Percentiles rank a stretch among this genome's conserved stretches.
Evolutionary conservation across 2,329 filamentous ascomycete genomes (phyloP).

Genomic region (Lasiodiplodia gonubiensis): DNA sequence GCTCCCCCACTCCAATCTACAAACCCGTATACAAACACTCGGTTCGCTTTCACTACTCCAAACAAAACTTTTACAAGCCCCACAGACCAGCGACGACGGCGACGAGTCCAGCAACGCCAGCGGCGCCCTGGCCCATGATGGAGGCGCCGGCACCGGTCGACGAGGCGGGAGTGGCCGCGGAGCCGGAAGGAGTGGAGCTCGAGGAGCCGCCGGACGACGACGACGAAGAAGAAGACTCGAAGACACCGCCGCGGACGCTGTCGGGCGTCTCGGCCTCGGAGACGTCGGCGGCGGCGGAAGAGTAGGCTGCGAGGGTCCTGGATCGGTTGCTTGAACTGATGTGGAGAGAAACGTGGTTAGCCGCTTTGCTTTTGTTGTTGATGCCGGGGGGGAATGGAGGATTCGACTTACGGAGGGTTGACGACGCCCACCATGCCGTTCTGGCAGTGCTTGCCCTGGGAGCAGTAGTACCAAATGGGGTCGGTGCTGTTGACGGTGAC

Average conservation of each 20-base stretch:
- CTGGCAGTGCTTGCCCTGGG: conserved; percentile 47
- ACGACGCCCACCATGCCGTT: conserved; percentile 49
- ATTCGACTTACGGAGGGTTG: conserved; percentile 43
- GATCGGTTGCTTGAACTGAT: conserved; percentile 31
- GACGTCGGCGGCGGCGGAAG: conserved; percentile 35
- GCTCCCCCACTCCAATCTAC: background rate
- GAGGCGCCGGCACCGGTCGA: conserved; percentile 31
- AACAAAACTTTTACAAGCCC: conserved; percentile 6
- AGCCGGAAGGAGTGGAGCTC: conserved; percentile 32
- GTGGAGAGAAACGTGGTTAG: background rate
- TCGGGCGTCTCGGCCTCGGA: conserved; percentile 36
- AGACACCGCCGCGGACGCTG: conserved; percentile 33
- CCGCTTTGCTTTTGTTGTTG: too few species aligned
- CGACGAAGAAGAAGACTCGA: conserved; percentile 32
- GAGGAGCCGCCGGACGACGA: conserved; percentile 28
- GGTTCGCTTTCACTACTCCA: background rate
- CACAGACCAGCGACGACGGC: conserved; percentile 23
- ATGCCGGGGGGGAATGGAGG: background rate
- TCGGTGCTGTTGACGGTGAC: conserved; percentile 44
- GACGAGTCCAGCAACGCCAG: conserved; percentile 4
- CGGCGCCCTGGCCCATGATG: conserved; percentile 33
- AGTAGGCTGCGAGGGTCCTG: conserved; percentile 34
- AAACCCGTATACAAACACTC: background rate
- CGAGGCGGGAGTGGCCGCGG: conserved; percentile 29
- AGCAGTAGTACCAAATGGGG: conserved; percentile 51